phyloP scores from a whole-genome alignment of 2,329 filamentous ascomycete species.

The Penicillium sp. region DNA sequence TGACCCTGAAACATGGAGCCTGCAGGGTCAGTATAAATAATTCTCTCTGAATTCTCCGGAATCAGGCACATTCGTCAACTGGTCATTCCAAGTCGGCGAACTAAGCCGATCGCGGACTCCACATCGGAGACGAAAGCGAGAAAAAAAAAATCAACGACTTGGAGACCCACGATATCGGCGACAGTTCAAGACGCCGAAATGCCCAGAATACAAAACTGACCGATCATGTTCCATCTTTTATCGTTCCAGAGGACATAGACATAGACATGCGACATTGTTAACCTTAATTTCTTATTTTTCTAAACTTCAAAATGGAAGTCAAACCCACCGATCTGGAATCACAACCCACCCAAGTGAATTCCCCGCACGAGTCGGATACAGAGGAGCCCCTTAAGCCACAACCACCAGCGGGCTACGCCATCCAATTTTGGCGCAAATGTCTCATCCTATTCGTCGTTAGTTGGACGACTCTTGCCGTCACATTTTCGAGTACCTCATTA shows the following conservation, averaged over 20 bases:
- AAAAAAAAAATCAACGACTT: not conserved
- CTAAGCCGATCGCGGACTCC: not conserved
- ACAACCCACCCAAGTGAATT: constrained; percentile 13
- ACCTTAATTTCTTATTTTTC: not conserved
- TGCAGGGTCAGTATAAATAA: not conserved
- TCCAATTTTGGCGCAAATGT: constrained; percentile 41
- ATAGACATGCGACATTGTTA: not conserved
- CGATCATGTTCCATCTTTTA: not conserved
- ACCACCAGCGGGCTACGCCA: constrained; percentile 19
- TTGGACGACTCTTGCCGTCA: constrained; percentile 44
- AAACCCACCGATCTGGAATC: constrained; percentile 13
- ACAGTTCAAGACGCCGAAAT: constrained; percentile 3
- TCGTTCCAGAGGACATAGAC: not conserved
- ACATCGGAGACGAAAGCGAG: not conserved
- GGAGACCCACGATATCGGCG: constrained; percentile 5
- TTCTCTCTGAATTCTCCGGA: not conserved
- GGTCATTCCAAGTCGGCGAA: not conserved
- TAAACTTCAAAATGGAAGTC: constrained; percentile 8
- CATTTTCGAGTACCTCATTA: constrained; percentile 46
- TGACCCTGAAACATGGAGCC: not conserved
- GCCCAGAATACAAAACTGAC: constrained; percentile 1
- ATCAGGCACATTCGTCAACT: not conserved
- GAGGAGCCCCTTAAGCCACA: constrained; percentile 19
- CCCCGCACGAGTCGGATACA: constrained; percentile 15
- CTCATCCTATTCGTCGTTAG: constrained; percentile 44